Evolutionary conservation across 2,329 filamentous ascomycete genomes (phyloP).

Genomic region (Beauveria scarabaeidicola): DNA sequence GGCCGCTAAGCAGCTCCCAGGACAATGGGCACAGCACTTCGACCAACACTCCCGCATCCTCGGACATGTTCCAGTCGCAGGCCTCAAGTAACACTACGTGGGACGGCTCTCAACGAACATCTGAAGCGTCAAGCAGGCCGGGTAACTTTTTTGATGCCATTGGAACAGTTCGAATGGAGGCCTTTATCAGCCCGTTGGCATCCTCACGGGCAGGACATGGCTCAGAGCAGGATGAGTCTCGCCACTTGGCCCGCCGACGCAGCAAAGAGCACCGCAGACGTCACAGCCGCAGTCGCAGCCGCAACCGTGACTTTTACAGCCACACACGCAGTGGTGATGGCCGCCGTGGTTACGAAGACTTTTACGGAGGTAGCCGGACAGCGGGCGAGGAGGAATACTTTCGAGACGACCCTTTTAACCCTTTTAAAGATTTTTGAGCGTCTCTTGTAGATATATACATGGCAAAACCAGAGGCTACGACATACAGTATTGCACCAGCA

Average conservation of each 20-base stretch:
- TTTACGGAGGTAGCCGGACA: slow-evolving; percentile 37
- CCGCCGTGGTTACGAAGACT: slow-evolving; percentile 37
- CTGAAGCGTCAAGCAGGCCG: slow-evolving; percentile 44
- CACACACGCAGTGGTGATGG: slow-evolving; percentile 35
- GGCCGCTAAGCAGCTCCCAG: slow-evolving; percentile 34
- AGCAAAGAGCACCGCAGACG: slow-evolving; percentile 48
- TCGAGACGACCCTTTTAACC: slow-evolving; percentile 55
- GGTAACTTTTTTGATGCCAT: slow-evolving; percentile 76
- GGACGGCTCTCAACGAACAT: slow-evolving; percentile 43
- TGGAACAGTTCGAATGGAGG: slow-evolving; percentile 92
- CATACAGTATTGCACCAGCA: not conserved
- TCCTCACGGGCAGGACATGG: slow-evolving; percentile 39
- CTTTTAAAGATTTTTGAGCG: slow-evolving; percentile 51
- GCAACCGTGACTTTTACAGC: slow-evolving; percentile 47
- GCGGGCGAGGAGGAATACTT: slow-evolving; percentile 48
- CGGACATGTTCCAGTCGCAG: slow-evolving; percentile 52
- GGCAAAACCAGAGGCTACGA: not conserved
- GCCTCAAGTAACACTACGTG: slow-evolving; percentile 36
- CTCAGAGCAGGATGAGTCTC: slow-evolving; percentile 43
- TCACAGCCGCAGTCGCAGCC: slow-evolving; percentile 44
- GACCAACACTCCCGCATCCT: slow-evolving; percentile 50
- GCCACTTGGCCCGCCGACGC: slow-evolving; percentile 38
- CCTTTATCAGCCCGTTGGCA: slow-evolving; percentile 68
- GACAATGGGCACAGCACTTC: slow-evolving; percentile 48
- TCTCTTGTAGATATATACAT: not conserved